Conservation (phyloP, 495 filamentous ascomycete species). For the Aspergillus carlsbadensis region DNA sequence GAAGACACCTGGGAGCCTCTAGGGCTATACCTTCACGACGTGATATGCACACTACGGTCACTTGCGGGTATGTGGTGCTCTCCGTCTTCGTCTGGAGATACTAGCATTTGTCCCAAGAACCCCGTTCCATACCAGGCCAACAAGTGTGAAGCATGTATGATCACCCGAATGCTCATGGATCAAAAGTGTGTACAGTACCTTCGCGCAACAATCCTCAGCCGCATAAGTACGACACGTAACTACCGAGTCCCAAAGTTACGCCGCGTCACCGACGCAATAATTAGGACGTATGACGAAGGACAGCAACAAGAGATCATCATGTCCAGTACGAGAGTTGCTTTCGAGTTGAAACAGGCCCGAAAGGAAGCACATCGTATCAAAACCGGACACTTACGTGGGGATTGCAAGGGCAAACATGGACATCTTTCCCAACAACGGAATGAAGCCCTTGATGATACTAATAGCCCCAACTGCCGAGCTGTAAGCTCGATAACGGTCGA, state of each 20-base stretch:
- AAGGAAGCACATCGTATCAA: not conserved
- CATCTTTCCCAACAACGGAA: not conserved
- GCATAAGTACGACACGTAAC: constrained; percentile 23
- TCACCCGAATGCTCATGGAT: constrained; percentile 31
- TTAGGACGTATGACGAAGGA: constrained; percentile 14
- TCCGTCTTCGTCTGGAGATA: constrained; percentile 6
- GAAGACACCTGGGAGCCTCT: constrained; percentile 18
- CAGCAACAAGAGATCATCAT: constrained; percentile 6
- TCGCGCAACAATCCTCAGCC: constrained; percentile 30
- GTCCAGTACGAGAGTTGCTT: constrained; percentile 17
- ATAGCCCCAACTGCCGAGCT: too few relatives aligned
- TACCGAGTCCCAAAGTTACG: constrained; percentile 25
- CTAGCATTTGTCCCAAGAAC: not conserved
- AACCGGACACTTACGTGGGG: not conserved
- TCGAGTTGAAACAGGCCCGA: constrained; percentile 22
- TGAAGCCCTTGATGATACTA: not conserved
- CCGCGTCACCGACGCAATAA: constrained; percentile 26
- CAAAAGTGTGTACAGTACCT: constrained; percentile 25
- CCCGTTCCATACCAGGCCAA: constrained; percentile 28
- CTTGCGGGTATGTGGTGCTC: constrained; percentile 35
- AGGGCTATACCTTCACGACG: not conserved
- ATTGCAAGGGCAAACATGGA: not conserved
- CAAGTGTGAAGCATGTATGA: constrained; percentile 40
- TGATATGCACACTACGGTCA: constrained; percentile 20
- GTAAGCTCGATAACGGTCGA: not conserved